Evolutionary conservation across 805 yeast genomes (phyloP), one percentile per base, ranked within the genome.

Genomic region (Cyberlindnera sargentensis): DNA sequence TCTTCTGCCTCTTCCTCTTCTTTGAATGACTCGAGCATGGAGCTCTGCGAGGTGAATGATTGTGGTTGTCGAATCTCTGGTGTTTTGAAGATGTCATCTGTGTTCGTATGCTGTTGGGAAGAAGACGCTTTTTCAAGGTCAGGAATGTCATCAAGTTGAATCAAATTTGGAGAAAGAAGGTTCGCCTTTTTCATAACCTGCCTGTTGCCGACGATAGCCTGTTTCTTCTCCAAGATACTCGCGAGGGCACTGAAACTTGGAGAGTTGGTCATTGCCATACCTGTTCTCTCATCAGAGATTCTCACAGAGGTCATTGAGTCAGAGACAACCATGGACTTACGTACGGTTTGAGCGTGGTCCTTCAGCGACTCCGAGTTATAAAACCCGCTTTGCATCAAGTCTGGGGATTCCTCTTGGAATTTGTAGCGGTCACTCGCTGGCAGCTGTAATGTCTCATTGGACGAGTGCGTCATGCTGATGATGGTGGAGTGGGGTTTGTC

Each of bases 191-290:
- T 28, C 10, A 25, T 9, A 9, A 36, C 24, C 29, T 30, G 25
- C 34, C 43, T 40, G 20, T 31, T 40, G 20, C 15, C 55, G 57
- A 23, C 53, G 20, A 47, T 53, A 29, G 57, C 60, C 5, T 64
- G 57, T 36, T 66, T 68, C 42, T 63, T 66, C 43, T 63, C 67
- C 33, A 70, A 52, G 26, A 68, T 61, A 32, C 62, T 62, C 2
- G 72, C 71, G n/a, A 70, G 47, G 0, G 72, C 73, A 45, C 70
- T 63, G 32, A 70, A 53, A 0, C 72, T 67, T 3, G 74, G 74
- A 2, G 73, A 68, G 24, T 68, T 60, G 4, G 71, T 65, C 63
- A 69, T 66, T 34, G 63, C 62, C 20, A 62, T 37, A 36, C 40
- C 48, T 4, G 45, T 32, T 8, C 28, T 4, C 10, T 30, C 45